A percentile compares a stretch with the other conserved stretches of the same genome.
Evolutionary conservation across 2,329 filamentous ascomycete genomes (phyloP).

Genomic region (Trichoderma pleuroti): DNA sequence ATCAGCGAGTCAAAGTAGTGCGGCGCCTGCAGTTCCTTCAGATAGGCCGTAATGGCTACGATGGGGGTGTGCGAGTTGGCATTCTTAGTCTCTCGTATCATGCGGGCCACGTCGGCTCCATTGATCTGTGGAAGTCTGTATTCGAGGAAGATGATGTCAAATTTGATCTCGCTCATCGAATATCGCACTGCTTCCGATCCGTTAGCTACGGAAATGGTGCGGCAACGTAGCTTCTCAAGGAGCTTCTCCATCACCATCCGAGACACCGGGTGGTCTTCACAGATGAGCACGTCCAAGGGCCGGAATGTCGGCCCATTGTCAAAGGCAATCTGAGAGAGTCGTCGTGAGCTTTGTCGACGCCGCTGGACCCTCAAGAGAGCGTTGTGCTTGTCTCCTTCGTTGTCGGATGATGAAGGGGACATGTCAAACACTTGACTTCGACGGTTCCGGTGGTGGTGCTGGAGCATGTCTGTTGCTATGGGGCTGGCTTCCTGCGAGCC

Average conservation of each 20-base stretch:
- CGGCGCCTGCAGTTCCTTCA: constrained; percentile 93
- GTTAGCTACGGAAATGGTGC: constrained; percentile 86
- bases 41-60: constrained; percentile 91
- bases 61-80: constrained; percentile 92
- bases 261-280: constrained; percentile 95
- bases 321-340: constrained; percentile 86
- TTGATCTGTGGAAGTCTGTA: constrained; percentile 94
- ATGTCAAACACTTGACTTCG: constrained; percentile 94
- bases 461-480: constrained; percentile 62
- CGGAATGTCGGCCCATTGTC: constrained; percentile 82
- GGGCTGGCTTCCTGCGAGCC: constrained; percentile 90
- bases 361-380: constrained; percentile 88
- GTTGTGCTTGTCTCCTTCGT: constrained; percentile 89
- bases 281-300: constrained; percentile 89
- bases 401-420: constrained; percentile 96
- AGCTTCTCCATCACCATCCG: constrained; percentile 98
- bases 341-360: constrained; percentile 89
- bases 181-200: constrained; percentile 90
- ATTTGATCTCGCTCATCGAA: constrained; percentile 95
- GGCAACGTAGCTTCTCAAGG: constrained; percentile 89
- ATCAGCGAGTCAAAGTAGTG: constrained; percentile 96
- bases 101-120: constrained; percentile 90
- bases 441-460: constrained; percentile 76
- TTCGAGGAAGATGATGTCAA: constrained; percentile 98
- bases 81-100: constrained; percentile 97